Evolutionary conservation across 1,284 basidiomycete species (phyloP).

Genomic region (Tilletia caries): DNA sequence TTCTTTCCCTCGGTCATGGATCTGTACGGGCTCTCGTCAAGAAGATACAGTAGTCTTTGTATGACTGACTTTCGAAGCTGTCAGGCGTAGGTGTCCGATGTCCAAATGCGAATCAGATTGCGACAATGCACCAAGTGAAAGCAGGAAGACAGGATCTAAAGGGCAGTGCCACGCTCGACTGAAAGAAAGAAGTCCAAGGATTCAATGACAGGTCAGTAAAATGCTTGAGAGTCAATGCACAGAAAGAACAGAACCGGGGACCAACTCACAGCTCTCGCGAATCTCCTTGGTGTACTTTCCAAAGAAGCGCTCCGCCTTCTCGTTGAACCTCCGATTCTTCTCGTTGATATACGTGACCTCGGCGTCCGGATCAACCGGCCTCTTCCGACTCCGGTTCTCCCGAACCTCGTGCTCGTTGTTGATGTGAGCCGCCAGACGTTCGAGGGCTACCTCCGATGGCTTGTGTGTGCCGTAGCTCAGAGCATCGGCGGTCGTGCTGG

Average conservation of each 20-base stretch:
- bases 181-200: neutral
- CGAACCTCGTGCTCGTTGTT: slow-evolving; percentile 75
- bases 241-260: neutral
- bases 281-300: slow-evolving; percentile 89
- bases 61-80: no score
- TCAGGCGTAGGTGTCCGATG: no score
- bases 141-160: neutral
- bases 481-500: slow-evolving; percentile 58
- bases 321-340: slow-evolving; percentile 94
- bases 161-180: slow-evolving; percentile 7
- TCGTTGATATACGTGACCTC: slow-evolving; percentile 99
- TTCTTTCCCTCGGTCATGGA: no score
- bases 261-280: slow-evolving; percentile 37
- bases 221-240: neutral
- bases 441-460: slow-evolving; percentile 88
- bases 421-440: slow-evolving; percentile 83
- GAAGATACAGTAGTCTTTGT: no score
- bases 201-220: neutral
- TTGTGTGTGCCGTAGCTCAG: slow-evolving; percentile 84
- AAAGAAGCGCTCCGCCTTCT: slow-evolving; percentile 95
- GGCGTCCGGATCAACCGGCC: slow-evolving; percentile 82
- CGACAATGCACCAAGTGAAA: neutral
- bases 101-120: neutral
- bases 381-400: slow-evolving; percentile 74
- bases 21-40: no score